These are phyloP conservation scores for Sclerotinia subarctica DNA, from an alignment of 2,329 filamentous ascomycete genomes.

Conservation along the genomic window DNA sequence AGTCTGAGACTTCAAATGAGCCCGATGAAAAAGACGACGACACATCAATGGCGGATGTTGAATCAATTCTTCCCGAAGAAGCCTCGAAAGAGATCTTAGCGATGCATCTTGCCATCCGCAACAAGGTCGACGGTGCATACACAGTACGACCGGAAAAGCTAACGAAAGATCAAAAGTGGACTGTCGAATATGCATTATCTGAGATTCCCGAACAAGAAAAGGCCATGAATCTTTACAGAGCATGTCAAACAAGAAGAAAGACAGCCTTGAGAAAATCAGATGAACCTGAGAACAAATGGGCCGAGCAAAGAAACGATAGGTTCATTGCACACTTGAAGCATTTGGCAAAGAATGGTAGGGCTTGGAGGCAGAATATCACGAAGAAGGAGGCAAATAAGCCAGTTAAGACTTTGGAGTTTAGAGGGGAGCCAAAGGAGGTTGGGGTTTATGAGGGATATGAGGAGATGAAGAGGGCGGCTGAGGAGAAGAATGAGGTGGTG, in stretches of 20 bases:
- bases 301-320: slow-evolving; percentile 31
- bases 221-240: slow-evolving; percentile 52
- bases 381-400: slow-evolving; percentile 48
- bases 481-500: neutral
- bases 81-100: slow-evolving; percentile 18
- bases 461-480: neutral
- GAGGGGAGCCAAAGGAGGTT: slow-evolving; percentile 10
- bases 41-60: neutral
- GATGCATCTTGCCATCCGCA: slow-evolving; percentile 61
- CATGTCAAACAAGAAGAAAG: slow-evolving; percentile 55
- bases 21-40: neutral
- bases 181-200: slow-evolving; percentile 72
- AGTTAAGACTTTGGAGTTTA: slow-evolving; percentile 47
- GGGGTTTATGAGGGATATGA: slow-evolving; percentile 5
- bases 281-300: slow-evolving; percentile 29
- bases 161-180: slow-evolving; percentile 55
- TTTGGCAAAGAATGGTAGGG: slow-evolving; percentile 54
- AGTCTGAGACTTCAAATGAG: neutral
- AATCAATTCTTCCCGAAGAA: neutral
- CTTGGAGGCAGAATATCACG: slow-evolving; percentile 55
- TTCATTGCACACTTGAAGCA: slow-evolving; percentile 41
- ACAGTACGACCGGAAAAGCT: slow-evolving; percentile 59
- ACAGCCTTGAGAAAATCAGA: slow-evolving; percentile 39
- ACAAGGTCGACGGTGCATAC: slow-evolving; percentile 64
- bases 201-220: slow-evolving; percentile 49